Percentiles rank a stretch among this genome's conserved stretches.
Conservation (phyloP, 805 yeast species). For the Yamadazyma ubonensis region DNA sequence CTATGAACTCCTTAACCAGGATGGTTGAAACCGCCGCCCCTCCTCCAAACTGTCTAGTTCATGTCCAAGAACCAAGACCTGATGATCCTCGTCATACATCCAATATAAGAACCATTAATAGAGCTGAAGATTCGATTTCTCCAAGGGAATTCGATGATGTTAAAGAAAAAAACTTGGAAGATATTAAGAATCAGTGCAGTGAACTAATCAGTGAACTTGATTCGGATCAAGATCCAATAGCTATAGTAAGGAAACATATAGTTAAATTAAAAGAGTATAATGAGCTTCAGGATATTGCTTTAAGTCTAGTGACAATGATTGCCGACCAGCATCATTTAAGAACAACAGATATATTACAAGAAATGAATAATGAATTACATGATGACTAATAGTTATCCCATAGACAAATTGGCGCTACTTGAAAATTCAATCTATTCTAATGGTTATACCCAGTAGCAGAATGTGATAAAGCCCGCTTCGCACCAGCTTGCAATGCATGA, state of each 20-base stretch:
- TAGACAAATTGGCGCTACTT: no score
- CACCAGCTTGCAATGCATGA: no score
- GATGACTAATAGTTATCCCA: slow-evolving; percentile 5
- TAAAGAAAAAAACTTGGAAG: slow-evolving; percentile 26
- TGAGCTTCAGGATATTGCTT: slow-evolving; percentile 61
- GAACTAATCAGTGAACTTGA: slow-evolving; percentile 33
- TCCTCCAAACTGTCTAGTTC: background rate
- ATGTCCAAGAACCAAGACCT: slow-evolving; percentile 2
- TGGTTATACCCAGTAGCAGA: no score
- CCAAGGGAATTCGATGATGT: slow-evolving; percentile 5
- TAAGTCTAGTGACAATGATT: slow-evolving; percentile 55
- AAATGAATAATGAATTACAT: slow-evolving; percentile 32
- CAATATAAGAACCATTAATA: no score
- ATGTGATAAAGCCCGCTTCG: no score
- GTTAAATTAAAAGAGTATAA: slow-evolving; percentile 54
- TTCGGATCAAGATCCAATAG: slow-evolving; percentile 39
- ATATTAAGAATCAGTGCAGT: slow-evolving; percentile 33
- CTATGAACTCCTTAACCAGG: no score
- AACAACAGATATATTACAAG: slow-evolving; percentile 49
- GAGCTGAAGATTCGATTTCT: no score
- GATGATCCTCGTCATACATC: background rate
- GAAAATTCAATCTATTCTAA: no score
- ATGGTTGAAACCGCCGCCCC: slow-evolving; percentile 5
- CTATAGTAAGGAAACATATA: slow-evolving; percentile 52
- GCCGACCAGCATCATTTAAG: slow-evolving; percentile 56